Percentiles rank a stretch among this genome's conserved stretches.
These are phyloP conservation scores for Syzygium aromaticum DNA, from an alignment of 345 rosid genomes.

Conservation along the genomic window DNA sequence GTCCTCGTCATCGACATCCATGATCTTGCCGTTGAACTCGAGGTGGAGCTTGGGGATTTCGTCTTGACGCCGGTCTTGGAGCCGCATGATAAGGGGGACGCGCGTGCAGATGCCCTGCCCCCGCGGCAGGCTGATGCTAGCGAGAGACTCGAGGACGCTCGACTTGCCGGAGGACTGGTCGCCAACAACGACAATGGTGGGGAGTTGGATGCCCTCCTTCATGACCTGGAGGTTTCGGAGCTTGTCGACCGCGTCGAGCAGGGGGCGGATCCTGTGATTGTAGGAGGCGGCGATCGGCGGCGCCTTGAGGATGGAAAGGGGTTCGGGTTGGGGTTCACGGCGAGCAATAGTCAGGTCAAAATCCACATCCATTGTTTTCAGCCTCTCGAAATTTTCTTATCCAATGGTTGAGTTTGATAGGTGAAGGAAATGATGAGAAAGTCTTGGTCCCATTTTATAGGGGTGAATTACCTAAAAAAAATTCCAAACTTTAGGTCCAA, in stretches of 20 bases:
- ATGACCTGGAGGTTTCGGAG: constrained; percentile 29
- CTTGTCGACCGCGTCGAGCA: constrained; percentile 46
- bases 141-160: constrained; percentile 45
- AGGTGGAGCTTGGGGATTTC: neutral
- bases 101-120: neutral
- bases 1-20: constrained; percentile 5
- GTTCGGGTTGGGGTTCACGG: neutral
- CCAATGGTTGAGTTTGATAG: neutral
- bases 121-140: constrained; percentile 20
- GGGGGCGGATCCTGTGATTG: constrained; percentile 35
- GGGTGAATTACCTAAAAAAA: no score
- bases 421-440: no score
- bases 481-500: no score
- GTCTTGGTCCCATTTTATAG: no score
- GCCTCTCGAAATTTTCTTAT: neutral
- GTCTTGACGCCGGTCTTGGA: neutral
- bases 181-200: constrained; percentile 49
- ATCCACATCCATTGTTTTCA: neutral
- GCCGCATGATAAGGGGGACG: neutral
- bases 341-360: neutral
- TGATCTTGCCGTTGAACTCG: neutral
- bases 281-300: constrained; percentile 10
- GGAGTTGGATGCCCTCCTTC: constrained; percentile 45
- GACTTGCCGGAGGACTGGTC: constrained; percentile 51
- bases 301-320: neutral